phyloP scores from a whole-genome alignment of 495 filamentous ascomycete species.

The Penicillium manginii region DNA sequence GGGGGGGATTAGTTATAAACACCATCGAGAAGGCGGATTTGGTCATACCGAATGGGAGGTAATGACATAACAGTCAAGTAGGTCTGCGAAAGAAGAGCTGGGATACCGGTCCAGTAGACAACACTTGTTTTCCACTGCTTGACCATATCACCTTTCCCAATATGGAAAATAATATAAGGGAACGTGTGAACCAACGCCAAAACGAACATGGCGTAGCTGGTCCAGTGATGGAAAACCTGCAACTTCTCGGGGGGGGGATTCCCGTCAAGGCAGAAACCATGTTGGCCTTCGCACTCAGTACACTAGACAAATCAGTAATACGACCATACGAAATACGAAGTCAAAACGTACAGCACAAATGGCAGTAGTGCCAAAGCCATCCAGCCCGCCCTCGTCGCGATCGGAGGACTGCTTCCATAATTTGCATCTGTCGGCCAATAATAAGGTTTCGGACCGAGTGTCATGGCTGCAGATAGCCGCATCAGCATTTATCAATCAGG shows the following conservation, averaged over 20 bases:
- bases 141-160: slow-evolving; percentile 50
- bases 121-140: slow-evolving; percentile 46
- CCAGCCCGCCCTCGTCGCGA: slow-evolving; percentile 56
- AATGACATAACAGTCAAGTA: slow-evolving; percentile 55
- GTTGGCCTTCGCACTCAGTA: slow-evolving; percentile 40
- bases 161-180: slow-evolving; percentile 54
- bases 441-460: slow-evolving; percentile 55
- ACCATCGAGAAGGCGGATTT: background rate
- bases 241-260: slow-evolving; percentile 55
- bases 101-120: slow-evolving; percentile 45
- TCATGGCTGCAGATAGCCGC: slow-evolving; percentile 40
- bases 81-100: slow-evolving; percentile 51
- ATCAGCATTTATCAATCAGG: slow-evolving; percentile 7
- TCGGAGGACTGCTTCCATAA: slow-evolving; percentile 54
- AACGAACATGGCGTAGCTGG: slow-evolving; percentile 50
- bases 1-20: slow-evolving; percentile 1
- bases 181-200: slow-evolving; percentile 55
- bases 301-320: slow-evolving; percentile 22
- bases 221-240: slow-evolving; percentile 49
- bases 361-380: slow-evolving; percentile 57
- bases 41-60: slow-evolving; percentile 44
- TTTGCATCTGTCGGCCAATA: slow-evolving; percentile 59
- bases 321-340: slow-evolving; percentile 1
- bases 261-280: slow-evolving; percentile 54
- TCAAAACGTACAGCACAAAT: slow-evolving; percentile 48